Evolutionary conservation across 2,329 filamentous ascomycete genomes (phyloP), one percentile per base, ranked within the genome.

Genomic region (Stylonectria norvegica): DNA sequence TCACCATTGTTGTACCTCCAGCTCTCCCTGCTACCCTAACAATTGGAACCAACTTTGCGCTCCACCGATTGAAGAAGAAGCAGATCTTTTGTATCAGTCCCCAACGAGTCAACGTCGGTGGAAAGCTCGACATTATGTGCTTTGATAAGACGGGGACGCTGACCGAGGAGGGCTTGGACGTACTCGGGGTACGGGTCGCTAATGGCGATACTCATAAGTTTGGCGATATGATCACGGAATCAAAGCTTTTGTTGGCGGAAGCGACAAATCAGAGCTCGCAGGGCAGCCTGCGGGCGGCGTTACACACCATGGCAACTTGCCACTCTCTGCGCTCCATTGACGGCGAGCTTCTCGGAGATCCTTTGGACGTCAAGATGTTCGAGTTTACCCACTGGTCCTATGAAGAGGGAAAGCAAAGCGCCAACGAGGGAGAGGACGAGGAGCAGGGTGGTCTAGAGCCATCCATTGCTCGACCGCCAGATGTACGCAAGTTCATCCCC

Each of bases 71-170:
- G 20, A 95, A 89, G 66, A 80, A 83, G 49, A 90, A 94, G 62
- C 78, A 89, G 30, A 96, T 98, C 25, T 98, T 95, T 60, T 98
- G 93, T 59, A 98, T 97, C 57, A 97, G 91, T 52, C 93, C 94
- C 1, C 93, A 98, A 59, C 80, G 93, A 56, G 91, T 98, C 41
- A 98, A 97, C 57, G 89, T 98, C 5, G 93, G 87, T 12, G 93
- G 94, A 35, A 97, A 97, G 64, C 70, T 98, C 4, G 93, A 98
- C 59, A 80, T 97, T 9, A 86, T 98, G 68, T 96, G 91, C 65
- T 98, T 98, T 50, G 93, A 98, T 68, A 98, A 98, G 68, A 98
- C 93, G 1, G 93, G 93, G n/a, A 98, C 93, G 0, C 70, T 98
- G 38, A 98, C 93, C 0, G 93, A 97, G 64, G 93, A 98, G 62